Evolutionary conservation across 805 yeast genomes (phyloP), one percentile per base, ranked within the genome.

Genomic region (Saccharomycopsis fermentans): DNA sequence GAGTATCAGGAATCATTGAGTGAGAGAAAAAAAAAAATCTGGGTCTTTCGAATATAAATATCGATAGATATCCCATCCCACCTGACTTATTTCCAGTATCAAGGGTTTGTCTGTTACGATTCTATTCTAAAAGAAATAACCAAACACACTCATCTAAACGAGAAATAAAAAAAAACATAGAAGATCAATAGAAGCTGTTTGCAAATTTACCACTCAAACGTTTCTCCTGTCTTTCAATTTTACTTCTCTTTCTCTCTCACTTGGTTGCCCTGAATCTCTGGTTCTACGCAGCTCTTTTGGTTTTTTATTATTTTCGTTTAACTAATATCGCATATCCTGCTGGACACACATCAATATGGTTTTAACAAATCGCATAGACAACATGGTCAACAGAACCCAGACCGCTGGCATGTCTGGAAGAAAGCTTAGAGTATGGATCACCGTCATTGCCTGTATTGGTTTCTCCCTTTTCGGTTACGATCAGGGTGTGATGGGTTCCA

Each of bases 401-500:
- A 81, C 86, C 9, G 69, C 74, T 57, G 87, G 88, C 21, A 69
- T 82, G 9, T 67, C 70, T 47, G 91, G 91, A 60, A 75, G 78
- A 63, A 69, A 73, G 32, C 77, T 81, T 51, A 74, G 81, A 62
- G 66, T 68, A 29, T 66, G 76, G 17, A 72, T 81, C 56, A 79
- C 91, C 6, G 73, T 79, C 55, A 76, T 82, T 51, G 86, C 91
- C 55, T 82, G 82, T 55, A 69, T 77, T 39, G 90, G 87, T 1
- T 84, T 85, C 69, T 76, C 82, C 8, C 75, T 86, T 56, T 86
- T 86, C 65, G 92, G 92, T 59, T 86, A 84, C 65, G 90, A 86
- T 67, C 92, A 86, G 69, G 92, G 92, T 68, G 79, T 86, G 55
- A 85, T 86, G 90, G 77, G 86, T 34, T 80, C 82, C 64, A 69